A percentile compares a stretch with the other conserved stretches of the same genome.
phyloP scores from a whole-genome alignment of 2,329 filamentous ascomycete genomes.

The Aciculosporium take region DNA sequence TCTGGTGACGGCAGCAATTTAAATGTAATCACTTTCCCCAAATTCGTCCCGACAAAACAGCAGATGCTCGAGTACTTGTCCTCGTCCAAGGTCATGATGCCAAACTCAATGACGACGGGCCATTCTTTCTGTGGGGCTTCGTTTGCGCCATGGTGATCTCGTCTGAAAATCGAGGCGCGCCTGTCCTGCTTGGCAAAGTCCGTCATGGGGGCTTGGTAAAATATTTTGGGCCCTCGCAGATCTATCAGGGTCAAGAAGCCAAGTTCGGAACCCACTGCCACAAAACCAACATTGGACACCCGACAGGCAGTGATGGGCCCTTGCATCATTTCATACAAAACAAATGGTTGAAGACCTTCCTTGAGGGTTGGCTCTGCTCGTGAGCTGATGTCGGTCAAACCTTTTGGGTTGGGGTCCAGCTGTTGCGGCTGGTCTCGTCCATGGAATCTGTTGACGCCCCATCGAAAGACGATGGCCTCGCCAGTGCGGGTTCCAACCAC shows the following conservation, averaged over 20 bases:
- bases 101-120: slow-evolving; percentile 75
- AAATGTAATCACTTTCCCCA: slow-evolving; percentile 75
- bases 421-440: slow-evolving; percentile 43
- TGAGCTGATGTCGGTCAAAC: slow-evolving; percentile 58
- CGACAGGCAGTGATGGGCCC: slow-evolving; percentile 67
- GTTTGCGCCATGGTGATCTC: slow-evolving; percentile 13
- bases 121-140: slow-evolving; percentile 46
- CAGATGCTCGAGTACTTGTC: slow-evolving; percentile 91
- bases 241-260: slow-evolving; percentile 75
- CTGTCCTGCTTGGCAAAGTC: slow-evolving; percentile 70
- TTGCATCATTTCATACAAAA: slow-evolving; percentile 70
- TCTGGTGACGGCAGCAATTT: slow-evolving; percentile 69
- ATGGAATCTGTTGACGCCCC: slow-evolving; percentile 64
- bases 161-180: slow-evolving; percentile 54
- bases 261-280: slow-evolving; percentile 71
- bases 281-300: slow-evolving; percentile 85
- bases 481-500: slow-evolving; percentile 68
- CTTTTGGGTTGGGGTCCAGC: slow-evolving; percentile 48
- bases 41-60: slow-evolving; percentile 78
- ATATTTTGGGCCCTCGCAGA: slow-evolving; percentile 71
- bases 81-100: slow-evolving; percentile 83
- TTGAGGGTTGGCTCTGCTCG: slow-evolving; percentile 59
- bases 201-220: slow-evolving; percentile 57
- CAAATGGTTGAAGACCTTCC: slow-evolving; percentile 67
- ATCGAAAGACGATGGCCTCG: slow-evolving; percentile 78